A percentile compares a stretch with the other conserved stretches of the same genome.
Evolutionary conservation across 495 filamentous ascomycete species (phyloP).

Genomic region (Penicillium robsamsonii): DNA sequence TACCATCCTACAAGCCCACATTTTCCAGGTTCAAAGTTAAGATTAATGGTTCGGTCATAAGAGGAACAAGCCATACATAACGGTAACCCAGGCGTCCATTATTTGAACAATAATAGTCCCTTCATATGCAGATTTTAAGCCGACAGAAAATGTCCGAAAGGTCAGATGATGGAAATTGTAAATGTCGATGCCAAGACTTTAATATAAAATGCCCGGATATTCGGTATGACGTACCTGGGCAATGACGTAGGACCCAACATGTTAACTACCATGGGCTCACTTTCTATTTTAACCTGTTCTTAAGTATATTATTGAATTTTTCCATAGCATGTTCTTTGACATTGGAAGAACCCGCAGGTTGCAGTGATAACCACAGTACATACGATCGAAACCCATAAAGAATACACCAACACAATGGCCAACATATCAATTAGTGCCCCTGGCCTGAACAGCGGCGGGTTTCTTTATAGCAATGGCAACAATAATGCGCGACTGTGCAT

Average conservation of each 20-base stretch:
- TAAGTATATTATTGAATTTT: not conserved
- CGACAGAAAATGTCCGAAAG: not conserved
- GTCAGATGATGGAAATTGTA: not conserved
- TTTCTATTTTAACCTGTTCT: not conserved
- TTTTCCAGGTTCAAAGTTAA: no score
- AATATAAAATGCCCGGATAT: conserved; percentile 1
- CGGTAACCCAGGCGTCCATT: not conserved
- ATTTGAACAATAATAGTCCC: not conserved
- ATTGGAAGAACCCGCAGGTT: not conserved
- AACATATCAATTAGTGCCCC: conserved; percentile 41
- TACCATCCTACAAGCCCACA: no score
- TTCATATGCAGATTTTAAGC: not conserved
- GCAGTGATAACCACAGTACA: not conserved
- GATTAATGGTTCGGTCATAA: not conserved
- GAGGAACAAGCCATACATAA: not conserved
- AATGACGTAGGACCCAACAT: conserved; percentile 22
- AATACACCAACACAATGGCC: conserved; percentile 29
- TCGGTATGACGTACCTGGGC: conserved; percentile 19
- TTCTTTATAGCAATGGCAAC: conserved; percentile 42
- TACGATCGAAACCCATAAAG: not conserved
- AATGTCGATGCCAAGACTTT: not conserved
- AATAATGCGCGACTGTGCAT: conserved; percentile 59
- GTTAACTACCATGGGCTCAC: conserved; percentile 7
- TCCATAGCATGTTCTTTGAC: not conserved
- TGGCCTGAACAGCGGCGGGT: conserved; percentile 34